Conservation (phyloP, 2,329 filamentous ascomycete genomes). For the Tolypocladium amazonense region DNA sequence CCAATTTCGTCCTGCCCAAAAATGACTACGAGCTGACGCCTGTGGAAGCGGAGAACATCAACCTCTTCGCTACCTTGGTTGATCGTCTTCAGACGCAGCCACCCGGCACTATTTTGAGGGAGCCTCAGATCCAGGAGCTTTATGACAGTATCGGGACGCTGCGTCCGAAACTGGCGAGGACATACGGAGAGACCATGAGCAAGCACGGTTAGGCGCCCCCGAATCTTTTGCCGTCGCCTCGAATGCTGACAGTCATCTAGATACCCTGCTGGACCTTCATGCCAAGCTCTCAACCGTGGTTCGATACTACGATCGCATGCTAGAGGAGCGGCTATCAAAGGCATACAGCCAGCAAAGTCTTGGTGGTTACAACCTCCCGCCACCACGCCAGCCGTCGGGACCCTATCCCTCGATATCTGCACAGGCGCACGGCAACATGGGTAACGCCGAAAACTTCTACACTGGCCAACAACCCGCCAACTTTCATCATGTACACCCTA, state of each 20-base stretch:
- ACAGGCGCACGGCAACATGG: slow-evolving; percentile 33
- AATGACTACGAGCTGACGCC: slow-evolving; percentile 91
- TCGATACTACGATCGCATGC: slow-evolving; percentile 94
- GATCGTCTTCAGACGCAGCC: slow-evolving; percentile 92
- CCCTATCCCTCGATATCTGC: slow-evolving; percentile 64
- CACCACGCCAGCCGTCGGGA: slow-evolving; percentile 39
- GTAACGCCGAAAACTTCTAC: slow-evolving; percentile 72
- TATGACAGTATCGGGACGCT: slow-evolving; percentile 95
- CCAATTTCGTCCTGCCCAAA: slow-evolving; percentile 55
- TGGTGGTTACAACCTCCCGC: slow-evolving; percentile 50
- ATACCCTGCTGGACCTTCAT: slow-evolving; percentile 87
- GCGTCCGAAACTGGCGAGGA: slow-evolving; percentile 84
- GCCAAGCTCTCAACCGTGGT: slow-evolving; percentile 94
- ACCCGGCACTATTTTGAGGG: slow-evolving; percentile 87
- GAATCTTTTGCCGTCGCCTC: background rate
- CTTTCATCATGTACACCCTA: slow-evolving; percentile 2
- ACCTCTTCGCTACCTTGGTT: slow-evolving; percentile 86
- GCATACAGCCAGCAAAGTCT: slow-evolving; percentile 78
- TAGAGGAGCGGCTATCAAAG: slow-evolving; percentile 87
- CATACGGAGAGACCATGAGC: slow-evolving; percentile 98
- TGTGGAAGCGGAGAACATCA: slow-evolving; percentile 95
- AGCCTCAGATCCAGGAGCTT: slow-evolving; percentile 94
- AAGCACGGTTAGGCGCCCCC: slow-evolving; percentile 68
- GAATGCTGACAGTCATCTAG: slow-evolving; percentile 31
- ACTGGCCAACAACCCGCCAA: slow-evolving; percentile 48